phyloP scores from a whole-genome alignment of 305 asterid species.

The Solanum hybrid region DNA sequence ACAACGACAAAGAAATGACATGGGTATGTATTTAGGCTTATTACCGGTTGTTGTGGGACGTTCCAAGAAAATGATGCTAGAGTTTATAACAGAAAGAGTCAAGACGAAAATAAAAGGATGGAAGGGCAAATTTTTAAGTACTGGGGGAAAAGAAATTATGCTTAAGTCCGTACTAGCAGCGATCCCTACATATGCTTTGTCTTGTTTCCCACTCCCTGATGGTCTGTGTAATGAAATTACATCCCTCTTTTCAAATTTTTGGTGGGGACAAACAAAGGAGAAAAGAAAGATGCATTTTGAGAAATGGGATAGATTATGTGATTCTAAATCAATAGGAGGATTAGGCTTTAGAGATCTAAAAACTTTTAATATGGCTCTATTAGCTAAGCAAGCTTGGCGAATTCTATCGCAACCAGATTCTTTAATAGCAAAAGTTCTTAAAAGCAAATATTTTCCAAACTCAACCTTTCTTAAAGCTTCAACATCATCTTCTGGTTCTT shows the following conservation, averaged over 20 bases:
- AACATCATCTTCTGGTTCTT: too few relatives aligned
- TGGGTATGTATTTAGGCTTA: not conserved
- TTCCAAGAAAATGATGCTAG: not conserved
- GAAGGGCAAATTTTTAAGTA: not conserved
- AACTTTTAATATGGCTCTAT: too few relatives aligned
- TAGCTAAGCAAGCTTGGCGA: too few relatives aligned
- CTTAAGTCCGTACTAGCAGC: not conserved
- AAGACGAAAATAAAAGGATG: not conserved
- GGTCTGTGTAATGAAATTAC: not conserved
- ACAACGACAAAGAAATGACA: not conserved
- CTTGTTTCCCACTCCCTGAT: not conserved
- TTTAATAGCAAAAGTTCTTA: too few relatives aligned
- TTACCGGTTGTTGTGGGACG: not conserved
- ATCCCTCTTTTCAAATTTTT: not conserved
- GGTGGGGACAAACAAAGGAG: too few relatives aligned
- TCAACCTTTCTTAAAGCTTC: too few relatives aligned
- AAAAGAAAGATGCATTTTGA: too few relatives aligned
- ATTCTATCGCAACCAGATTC: too few relatives aligned
- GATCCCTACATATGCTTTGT: not conserved
- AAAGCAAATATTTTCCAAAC: too few relatives aligned
- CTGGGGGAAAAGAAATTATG: not conserved
- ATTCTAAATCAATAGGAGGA: too few relatives aligned
- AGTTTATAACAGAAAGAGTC: not conserved
- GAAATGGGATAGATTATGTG: too few relatives aligned
- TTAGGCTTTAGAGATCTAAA: too few relatives aligned